A percentile compares a stretch with the other conserved stretches of the same genome.
These are phyloP conservation scores for Lentinula guzmanii DNA, from an alignment of 768 basidiomycete species.

Conservation along the genomic window DNA sequence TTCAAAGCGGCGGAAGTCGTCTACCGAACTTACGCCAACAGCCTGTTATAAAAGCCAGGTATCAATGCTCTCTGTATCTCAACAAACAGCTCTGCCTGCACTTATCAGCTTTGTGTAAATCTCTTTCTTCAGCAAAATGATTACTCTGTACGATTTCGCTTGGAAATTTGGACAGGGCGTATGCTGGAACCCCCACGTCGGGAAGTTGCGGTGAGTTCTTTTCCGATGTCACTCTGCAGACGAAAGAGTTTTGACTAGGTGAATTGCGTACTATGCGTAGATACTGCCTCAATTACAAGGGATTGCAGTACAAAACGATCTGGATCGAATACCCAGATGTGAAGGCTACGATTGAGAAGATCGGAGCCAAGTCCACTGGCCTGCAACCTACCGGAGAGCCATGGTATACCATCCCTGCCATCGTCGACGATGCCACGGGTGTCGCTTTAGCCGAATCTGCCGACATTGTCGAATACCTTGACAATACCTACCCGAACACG, in stretches of 20 bases:
- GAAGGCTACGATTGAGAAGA: slow-evolving; percentile 25
- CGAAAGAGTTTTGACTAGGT: no score
- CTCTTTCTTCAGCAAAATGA: neutral
- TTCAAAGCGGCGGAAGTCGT: neutral
- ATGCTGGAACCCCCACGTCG: neutral
- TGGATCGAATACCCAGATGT: slow-evolving; percentile 53
- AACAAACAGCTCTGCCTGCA: neutral
- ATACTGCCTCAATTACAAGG: slow-evolving; percentile 19
- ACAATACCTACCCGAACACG: slow-evolving; percentile 39
- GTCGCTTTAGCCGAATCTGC: slow-evolving; percentile 33
- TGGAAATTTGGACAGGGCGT: neutral
- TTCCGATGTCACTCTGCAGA: neutral
- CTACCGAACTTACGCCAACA: neutral
- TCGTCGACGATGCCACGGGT: slow-evolving; percentile 39
- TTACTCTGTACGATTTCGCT: slow-evolving; percentile 1
- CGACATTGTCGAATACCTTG: slow-evolving; percentile 45
- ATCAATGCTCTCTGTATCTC: no score
- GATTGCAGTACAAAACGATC: slow-evolving; percentile 35
- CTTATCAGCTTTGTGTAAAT: neutral
- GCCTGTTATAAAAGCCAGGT: neutral
- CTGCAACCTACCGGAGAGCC: slow-evolving; percentile 24
- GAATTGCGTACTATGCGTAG: neutral
- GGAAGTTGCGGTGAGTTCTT: neutral
- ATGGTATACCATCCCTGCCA: slow-evolving; percentile 42
- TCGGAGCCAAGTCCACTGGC: slow-evolving; percentile 25